Evolutionary conservation across 2,329 filamentous ascomycete species (phyloP).

Genomic region (Purpureocillium lavendulum): DNA sequence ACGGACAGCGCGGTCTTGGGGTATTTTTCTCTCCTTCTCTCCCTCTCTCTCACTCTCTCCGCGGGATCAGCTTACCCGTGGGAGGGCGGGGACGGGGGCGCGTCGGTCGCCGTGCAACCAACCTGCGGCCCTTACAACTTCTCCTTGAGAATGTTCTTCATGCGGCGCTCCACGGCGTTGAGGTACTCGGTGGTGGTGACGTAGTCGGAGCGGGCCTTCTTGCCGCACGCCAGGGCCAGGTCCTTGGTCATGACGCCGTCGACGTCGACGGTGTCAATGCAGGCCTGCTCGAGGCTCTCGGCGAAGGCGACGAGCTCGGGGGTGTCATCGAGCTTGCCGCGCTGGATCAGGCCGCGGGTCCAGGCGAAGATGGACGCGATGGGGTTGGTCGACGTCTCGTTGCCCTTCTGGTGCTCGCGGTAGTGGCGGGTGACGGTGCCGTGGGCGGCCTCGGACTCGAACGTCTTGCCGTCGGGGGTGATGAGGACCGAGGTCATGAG

Average conservation of each 20-base stretch:
- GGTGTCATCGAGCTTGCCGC: slow-evolving; percentile 87
- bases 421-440: slow-evolving; percentile 97
- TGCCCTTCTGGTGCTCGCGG: slow-evolving; percentile 97
- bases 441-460: slow-evolving; percentile 96
- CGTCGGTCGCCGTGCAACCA: too few relatives aligned
- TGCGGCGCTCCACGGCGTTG: slow-evolving; percentile 79
- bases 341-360: slow-evolving; percentile 90
- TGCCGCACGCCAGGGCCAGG: slow-evolving; percentile 87
- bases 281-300: slow-evolving; percentile 84
- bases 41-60: background rate
- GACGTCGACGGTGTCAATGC: slow-evolving; percentile 85
- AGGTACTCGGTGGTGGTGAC: slow-evolving; percentile 91
- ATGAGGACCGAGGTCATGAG: slow-evolving; percentile 98
- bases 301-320: slow-evolving; percentile 88
- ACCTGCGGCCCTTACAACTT: slow-evolving; percentile 63
- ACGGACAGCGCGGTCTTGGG: background rate
- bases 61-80: too few relatives aligned
- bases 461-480: slow-evolving; percentile 93
- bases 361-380: slow-evolving; percentile 99
- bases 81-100: too few relatives aligned
- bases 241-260: slow-evolving; percentile 99
- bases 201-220: slow-evolving; percentile 74
- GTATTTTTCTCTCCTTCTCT: background rate
- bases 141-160: slow-evolving; percentile 72
- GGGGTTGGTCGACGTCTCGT: slow-evolving; percentile 95